These are phyloP conservation scores for Bidens hawaiensis DNA, from an alignment of 140 eudicot species.

Conservation along the genomic window DNA sequence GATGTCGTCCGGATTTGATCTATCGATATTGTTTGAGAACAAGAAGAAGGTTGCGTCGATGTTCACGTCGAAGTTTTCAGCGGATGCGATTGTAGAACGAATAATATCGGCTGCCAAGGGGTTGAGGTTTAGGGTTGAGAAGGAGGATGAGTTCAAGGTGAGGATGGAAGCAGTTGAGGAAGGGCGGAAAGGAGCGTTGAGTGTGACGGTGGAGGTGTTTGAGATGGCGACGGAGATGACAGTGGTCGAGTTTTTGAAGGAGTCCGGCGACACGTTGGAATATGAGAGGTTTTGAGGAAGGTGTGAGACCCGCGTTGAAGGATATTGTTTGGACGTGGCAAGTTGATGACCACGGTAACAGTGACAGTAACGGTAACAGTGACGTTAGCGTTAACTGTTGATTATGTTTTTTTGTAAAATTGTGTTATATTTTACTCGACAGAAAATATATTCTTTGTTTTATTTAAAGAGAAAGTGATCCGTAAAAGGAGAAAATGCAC, in stretches of 20 bases:
- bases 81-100: conserved; percentile 32
- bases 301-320: conserved; percentile 57
- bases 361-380: conserved; percentile 12
- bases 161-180: conserved; percentile 44
- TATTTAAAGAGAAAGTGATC: neutral
- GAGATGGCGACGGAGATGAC: conserved; percentile 74
- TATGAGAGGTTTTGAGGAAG: conserved; percentile 64
- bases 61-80: conserved; percentile 49
- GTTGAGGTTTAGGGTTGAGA: conserved; percentile 33
- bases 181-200: conserved; percentile 58
- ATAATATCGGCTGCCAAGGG: conserved; percentile 30
- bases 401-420: conserved; percentile 17
- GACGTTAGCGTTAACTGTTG: conserved; percentile 2
- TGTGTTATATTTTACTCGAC: neutral
- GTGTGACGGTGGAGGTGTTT: conserved; percentile 65
- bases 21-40: conserved; percentile 47
- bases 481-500: neutral
- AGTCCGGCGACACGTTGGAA: conserved; percentile 64
- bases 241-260: conserved; percentile 60
- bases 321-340: conserved; percentile 85
- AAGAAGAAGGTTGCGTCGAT: conserved; percentile 38
- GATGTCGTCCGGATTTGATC: conserved; percentile 67
- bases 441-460: no score
- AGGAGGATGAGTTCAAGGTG: conserved; percentile 47
- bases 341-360: conserved; percentile 39